A percentile compares a stretch with the other conserved stretches of the same genome.
These are phyloP conservation scores for Poteriospumella lacustris DNA, from an alignment of 108 stramenopile genomes.

Conservation along the genomic window DNA sequence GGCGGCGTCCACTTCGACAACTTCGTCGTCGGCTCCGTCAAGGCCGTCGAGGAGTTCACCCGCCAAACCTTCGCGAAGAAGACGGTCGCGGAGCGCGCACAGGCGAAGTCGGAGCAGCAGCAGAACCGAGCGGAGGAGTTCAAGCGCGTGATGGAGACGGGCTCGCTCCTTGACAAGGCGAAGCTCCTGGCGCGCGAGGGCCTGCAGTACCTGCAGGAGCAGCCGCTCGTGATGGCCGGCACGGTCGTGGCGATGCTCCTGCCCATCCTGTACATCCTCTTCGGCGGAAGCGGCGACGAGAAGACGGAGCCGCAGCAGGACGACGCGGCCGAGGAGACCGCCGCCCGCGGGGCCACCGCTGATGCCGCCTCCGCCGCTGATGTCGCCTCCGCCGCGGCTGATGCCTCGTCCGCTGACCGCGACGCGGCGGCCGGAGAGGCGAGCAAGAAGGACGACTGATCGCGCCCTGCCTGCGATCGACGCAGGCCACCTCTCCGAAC, in stretches of 20 bases:
- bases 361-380: too few relatives aligned
- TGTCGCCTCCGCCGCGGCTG: too few relatives aligned
- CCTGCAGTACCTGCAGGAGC: not conserved
- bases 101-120: not conserved
- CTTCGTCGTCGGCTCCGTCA: slow-evolving; percentile 34
- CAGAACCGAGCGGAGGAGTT: not conserved
- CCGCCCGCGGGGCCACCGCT: too few relatives aligned
- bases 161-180: not conserved
- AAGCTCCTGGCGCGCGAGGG: not conserved
- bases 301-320: too few relatives aligned
- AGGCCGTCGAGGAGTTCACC: not conserved
- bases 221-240: not conserved
- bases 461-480: too few relatives aligned
- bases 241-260: not conserved
- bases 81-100: not conserved
- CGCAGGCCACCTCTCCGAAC: too few relatives aligned
- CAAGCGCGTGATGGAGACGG: too few relatives aligned
- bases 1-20: slow-evolving; percentile 39
- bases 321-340: too few relatives aligned
- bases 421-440: too few relatives aligned
- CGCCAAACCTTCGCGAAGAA: not conserved
- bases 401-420: too few relatives aligned
- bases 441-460: too few relatives aligned
- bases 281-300: too few relatives aligned
- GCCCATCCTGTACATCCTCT: not conserved